A percentile compares a stretch with the other conserved stretches of the same genome.
phyloP scores from a whole-genome alignment of 139 green algal species.

The Tetraselmis chui region DNA sequence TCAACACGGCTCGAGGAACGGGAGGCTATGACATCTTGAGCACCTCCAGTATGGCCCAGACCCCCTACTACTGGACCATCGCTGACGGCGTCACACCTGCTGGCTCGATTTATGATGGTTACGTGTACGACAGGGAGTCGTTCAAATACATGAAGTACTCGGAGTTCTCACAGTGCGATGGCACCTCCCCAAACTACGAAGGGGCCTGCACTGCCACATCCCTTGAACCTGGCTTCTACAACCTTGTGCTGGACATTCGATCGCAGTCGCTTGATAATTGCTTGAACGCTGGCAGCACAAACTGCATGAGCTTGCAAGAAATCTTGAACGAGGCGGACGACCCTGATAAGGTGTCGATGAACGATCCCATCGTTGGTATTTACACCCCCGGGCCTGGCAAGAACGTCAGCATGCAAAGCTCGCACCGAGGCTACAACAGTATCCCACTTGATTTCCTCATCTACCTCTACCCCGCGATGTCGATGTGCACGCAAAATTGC shows the following conservation, averaged over 20 bases:
- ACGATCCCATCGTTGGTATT: background rate
- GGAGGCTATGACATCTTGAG: background rate
- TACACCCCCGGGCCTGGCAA: background rate
- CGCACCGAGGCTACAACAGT: constrained; percentile 5
- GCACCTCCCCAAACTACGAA: too few relatives aligned
- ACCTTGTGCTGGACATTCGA: constrained; percentile 20
- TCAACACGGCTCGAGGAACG: background rate
- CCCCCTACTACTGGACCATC: background rate
- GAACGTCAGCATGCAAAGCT: background rate
- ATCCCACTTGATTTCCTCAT: constrained; percentile 19
- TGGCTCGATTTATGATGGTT: background rate
- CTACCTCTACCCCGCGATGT: constrained; percentile 20
- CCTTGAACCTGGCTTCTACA: constrained; percentile 16
- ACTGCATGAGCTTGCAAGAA: background rate
- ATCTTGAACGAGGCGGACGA: background rate
- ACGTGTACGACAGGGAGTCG: background rate
- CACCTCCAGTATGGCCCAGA: background rate
- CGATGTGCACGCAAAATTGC: constrained; percentile 14
- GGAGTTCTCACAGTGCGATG: background rate
- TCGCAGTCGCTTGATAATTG: background rate
- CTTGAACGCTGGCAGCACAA: background rate
- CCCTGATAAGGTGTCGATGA: background rate
- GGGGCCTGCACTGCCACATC: background rate
- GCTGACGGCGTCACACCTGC: too few relatives aligned
- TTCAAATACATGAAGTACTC: background rate